A percentile compares a stretch with the other conserved stretches of the same genome.
Evolutionary conservation across 176 grass and related monocot genomes (phyloP).

Genomic region (Saccharum spontaneum): DNA sequence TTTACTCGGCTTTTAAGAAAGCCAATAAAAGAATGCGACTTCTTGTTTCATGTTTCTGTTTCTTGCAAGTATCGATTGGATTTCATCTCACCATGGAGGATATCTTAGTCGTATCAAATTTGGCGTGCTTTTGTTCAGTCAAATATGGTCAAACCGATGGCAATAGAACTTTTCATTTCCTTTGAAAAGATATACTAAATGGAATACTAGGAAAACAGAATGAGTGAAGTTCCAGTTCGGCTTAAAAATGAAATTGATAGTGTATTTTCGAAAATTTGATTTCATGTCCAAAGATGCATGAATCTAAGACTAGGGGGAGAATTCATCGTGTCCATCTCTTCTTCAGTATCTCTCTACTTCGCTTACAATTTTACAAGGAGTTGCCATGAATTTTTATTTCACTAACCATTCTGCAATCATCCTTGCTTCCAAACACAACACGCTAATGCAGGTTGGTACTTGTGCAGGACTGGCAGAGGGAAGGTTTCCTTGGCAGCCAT

Average conservation of each 20-base stretch:
- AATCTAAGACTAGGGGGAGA: background rate
- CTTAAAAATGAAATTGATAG: background rate
- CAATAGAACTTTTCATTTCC: background rate
- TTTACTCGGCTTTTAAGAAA: too few relatives aligned
- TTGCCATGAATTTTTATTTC: background rate
- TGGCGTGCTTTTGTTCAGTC: background rate
- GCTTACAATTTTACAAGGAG: background rate
- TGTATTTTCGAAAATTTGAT: background rate
- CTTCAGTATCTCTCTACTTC: background rate
- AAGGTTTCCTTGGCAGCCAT: slow-evolving; percentile 46
- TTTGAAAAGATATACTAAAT: background rate
- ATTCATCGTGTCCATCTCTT: background rate
- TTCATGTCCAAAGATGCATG: background rate
- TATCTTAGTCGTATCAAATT: background rate
- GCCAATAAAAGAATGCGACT: too few relatives aligned
- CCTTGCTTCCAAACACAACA: background rate
- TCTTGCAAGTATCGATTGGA: background rate
- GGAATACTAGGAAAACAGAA: background rate
- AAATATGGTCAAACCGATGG: background rate
- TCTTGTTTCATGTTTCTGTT: background rate
- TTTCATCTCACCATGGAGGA: background rate
- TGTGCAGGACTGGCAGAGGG: slow-evolving; percentile 59
- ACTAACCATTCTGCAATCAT: background rate
- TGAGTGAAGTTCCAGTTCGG: too few relatives aligned
- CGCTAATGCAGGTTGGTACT: slow-evolving; percentile 12